Evolutionary conservation across 2,329 filamentous ascomycete species (phyloP).

Genomic region (Beauveria varroae): DNA sequence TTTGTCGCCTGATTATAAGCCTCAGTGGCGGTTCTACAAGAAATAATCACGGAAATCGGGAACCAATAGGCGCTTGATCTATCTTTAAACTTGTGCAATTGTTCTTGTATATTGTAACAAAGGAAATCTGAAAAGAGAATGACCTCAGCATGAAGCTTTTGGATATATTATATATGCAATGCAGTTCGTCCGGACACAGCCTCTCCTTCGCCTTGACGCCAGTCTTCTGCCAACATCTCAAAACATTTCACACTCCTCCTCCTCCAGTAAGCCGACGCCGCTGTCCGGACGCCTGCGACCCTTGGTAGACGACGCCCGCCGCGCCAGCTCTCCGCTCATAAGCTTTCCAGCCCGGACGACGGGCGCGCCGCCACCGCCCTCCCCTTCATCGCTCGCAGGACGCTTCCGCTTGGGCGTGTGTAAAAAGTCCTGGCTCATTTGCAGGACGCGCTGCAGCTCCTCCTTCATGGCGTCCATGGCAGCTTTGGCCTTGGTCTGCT

Average conservation of each 20-base stretch:
- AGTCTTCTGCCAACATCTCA: not conserved
- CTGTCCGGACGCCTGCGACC: constrained; percentile 42
- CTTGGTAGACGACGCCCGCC: constrained; percentile 28
- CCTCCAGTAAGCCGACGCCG: constrained; percentile 47
- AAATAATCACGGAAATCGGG: not conserved
- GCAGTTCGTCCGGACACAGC: not conserved
- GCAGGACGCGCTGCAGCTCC: constrained; percentile 41
- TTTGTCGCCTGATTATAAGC: constrained; percentile 35
- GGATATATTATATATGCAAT: not conserved
- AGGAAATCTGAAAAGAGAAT: not conserved
- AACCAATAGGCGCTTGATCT: no score
- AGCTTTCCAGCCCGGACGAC: constrained; percentile 16
- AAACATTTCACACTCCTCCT: constrained; percentile 30
- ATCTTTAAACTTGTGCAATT: no score
- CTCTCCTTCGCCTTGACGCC: not conserved
- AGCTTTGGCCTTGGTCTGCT: constrained; percentile 31
- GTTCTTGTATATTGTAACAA: not conserved
- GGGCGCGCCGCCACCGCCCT: constrained; percentile 4
- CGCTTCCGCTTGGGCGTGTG: constrained; percentile 20
- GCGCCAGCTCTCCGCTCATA: constrained; percentile 22
- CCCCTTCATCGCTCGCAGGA: not conserved
- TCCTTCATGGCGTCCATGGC: constrained; percentile 43
- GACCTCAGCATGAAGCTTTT: not conserved
- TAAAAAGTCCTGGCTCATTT: constrained; percentile 39
- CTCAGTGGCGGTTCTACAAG: constrained; percentile 45